Conservation (phyloP, 2,329 filamentous ascomycete species). For the Talaromyces sp. region DNA sequence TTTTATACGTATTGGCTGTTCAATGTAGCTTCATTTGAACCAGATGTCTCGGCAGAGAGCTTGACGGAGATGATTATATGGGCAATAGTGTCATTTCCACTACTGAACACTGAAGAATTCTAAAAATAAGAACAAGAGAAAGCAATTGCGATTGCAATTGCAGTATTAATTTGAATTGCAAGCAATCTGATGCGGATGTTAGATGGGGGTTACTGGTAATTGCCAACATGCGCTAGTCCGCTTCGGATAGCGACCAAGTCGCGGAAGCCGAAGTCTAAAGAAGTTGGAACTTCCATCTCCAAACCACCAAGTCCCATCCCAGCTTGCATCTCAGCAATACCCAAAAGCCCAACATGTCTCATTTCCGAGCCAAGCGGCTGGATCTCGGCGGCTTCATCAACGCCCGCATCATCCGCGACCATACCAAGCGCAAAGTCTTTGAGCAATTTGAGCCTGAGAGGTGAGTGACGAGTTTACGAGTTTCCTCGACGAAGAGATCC, state of each 20-base stretch:
- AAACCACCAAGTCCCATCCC: slow-evolving; percentile 5
- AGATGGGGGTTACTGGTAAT: not conserved
- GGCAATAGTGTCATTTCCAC: slow-evolving; percentile 12
- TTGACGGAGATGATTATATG: not conserved
- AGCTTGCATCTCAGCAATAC: not conserved
- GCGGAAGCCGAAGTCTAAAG: slow-evolving; percentile 6
- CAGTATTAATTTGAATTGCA: not conserved
- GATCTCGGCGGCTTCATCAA: slow-evolving; percentile 87
- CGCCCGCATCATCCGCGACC: slow-evolving; percentile 80
- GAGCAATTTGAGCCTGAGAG: slow-evolving; percentile 81
- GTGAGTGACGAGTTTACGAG: slow-evolving; percentile 50
- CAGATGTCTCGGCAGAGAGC: not conserved
- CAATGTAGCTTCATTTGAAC: not conserved
- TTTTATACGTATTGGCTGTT: not conserved
- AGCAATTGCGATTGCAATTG: not conserved
- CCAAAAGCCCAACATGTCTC: slow-evolving; percentile 56
- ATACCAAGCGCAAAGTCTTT: slow-evolving; percentile 93
- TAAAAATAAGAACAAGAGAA: not conserved
- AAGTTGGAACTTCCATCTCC: slow-evolving; percentile 9
- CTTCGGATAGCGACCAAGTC: slow-evolving; percentile 8
- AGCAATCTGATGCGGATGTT: not conserved
- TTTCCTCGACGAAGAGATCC: not conserved
- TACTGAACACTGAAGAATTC: slow-evolving; percentile 20
- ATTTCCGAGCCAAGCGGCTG: slow-evolving; percentile 85
- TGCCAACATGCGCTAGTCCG: slow-evolving; percentile 4